Conservation (phyloP, 2,329 filamentous ascomycete genomes). For the Beauveria rudraprayagi region DNA sequence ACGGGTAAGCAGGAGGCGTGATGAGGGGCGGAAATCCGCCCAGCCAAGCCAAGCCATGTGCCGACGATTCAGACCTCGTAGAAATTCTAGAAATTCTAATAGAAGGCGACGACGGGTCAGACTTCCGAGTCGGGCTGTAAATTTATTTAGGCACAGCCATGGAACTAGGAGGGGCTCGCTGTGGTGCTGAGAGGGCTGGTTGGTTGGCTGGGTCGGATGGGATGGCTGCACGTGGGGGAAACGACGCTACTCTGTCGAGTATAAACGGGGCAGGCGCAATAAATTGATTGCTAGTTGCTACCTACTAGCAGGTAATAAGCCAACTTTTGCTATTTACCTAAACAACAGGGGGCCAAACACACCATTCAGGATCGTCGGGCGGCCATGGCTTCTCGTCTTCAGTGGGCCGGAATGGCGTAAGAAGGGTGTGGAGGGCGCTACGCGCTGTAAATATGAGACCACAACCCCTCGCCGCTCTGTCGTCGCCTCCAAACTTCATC, state of each 20-base stretch:
- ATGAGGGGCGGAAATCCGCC: background rate
- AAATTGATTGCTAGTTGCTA: too few relatives aligned
- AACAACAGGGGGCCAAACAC: too few relatives aligned
- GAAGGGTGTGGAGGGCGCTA: background rate
- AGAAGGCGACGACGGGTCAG: background rate
- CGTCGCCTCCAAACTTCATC: background rate
- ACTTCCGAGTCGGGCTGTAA: background rate
- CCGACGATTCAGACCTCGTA: too few relatives aligned
- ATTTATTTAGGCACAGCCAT: background rate
- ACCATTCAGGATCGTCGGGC: background rate
- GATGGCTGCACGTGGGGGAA: background rate
- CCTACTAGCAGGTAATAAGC: background rate
- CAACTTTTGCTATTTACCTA: background rate
- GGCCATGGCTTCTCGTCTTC: background rate
- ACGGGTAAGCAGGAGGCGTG: background rate
- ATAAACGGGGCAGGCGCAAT: too few relatives aligned
- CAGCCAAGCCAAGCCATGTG: background rate
- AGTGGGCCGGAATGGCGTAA: conserved; percentile 3
- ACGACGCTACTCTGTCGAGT: background rate
- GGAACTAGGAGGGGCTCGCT: background rate
- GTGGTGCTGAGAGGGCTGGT: background rate
- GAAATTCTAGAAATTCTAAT: background rate
- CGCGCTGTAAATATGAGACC: background rate
- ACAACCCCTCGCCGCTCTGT: background rate
- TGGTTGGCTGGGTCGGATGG: background rate